phyloP scores from a whole-genome alignment of 2,329 filamentous ascomycete genomes.

The Gyromitra esculenta region DNA sequence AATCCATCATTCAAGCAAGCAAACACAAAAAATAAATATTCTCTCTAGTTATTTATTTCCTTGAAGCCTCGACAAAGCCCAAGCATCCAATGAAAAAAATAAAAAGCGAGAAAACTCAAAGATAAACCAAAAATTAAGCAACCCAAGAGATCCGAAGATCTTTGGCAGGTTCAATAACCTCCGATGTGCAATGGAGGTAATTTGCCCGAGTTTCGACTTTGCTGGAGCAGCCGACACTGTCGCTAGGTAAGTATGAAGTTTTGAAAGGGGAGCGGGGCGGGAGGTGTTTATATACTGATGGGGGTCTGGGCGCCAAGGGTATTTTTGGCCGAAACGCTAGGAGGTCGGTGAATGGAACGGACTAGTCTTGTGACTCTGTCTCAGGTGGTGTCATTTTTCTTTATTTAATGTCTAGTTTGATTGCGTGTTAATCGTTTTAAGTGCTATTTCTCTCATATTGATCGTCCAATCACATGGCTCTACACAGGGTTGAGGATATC shows the following conservation, averaged over 20 bases:
- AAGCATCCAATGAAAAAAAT: conserved; percentile 1
- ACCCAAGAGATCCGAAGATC: conserved; percentile 6
- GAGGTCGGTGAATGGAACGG: not conserved
- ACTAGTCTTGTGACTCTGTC: not conserved
- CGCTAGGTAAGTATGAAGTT: conserved; percentile 18
- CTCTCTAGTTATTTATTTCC: not conserved
- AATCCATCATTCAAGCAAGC: not conserved
- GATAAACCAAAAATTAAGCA: conserved; percentile 15
- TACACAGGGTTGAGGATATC: too few species aligned
- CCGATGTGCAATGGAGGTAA: not conserved
- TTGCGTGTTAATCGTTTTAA: not conserved
- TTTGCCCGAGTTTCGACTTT: conserved; percentile 3
- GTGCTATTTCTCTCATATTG: too few species aligned
- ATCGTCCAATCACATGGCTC: too few species aligned
- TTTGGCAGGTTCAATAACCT: conserved; percentile 1
- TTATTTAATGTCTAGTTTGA: not conserved
- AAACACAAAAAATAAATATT: not conserved
- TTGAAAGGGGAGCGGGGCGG: not conserved
- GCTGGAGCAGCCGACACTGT: conserved; percentile 9
- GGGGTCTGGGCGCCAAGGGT: conserved; percentile 9
- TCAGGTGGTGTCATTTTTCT: not conserved
- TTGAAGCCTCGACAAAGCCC: conserved; percentile 17
- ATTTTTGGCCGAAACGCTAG: conserved; percentile 11
- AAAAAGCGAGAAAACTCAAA: not conserved
- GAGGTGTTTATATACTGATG: conserved; percentile 3